Base-by-base conservation (phyloP, 148 eudicot species). In the Arctostaphylos glauca region DNA sequence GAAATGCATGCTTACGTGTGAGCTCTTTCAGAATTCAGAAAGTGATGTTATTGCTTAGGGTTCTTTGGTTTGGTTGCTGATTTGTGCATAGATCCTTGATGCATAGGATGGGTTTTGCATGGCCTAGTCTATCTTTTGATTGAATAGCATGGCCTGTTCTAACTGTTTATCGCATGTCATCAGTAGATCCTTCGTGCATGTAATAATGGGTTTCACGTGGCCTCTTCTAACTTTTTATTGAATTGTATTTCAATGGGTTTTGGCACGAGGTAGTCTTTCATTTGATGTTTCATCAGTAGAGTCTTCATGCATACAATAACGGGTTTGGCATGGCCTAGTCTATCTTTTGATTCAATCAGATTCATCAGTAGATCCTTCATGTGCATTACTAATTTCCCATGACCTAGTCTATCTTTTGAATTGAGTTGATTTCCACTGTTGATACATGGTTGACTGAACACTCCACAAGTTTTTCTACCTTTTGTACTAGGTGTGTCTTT, bases 361-460 rank as follows among this genome's bases (percentile, higher is more conserved):
- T 53, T 9, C 14, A 53, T 53, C 56, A 3, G 56, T 53, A 3
- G 56, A 53, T 53, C 56, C 56, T 53, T 53, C 56, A 53, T 53
- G 13, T 14, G 12, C 56, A 5, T 53, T 53, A 9, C 12, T 3
- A 10, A 13, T 53, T 53, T 53, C 16, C 25, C 79, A 48, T 46
- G 67, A 21, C 48, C 53, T 9, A 21, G 48, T 9, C 19, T 68
- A 50, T 21, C 18, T 21, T 41, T 53, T 3, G 15, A 19, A 47
- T 54, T 81, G 21, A 1, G 49, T 44, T 4, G 47, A 38, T 72
- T 53, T 81, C 12, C 9, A 43, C 41, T 19, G 66, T 52, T 18
- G 70, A 53, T 54, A 41, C 31, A 53, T 81, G 38, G 52, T 81
- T 18, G 81, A 79, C 79, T 82, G 41, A 74, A 66, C 56, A 5